A percentile compares a stretch with the other conserved stretches of the same genome.
phyloP scores from a whole-genome alignment of 148 eudicot genomes.

The Cornus suecica region DNA sequence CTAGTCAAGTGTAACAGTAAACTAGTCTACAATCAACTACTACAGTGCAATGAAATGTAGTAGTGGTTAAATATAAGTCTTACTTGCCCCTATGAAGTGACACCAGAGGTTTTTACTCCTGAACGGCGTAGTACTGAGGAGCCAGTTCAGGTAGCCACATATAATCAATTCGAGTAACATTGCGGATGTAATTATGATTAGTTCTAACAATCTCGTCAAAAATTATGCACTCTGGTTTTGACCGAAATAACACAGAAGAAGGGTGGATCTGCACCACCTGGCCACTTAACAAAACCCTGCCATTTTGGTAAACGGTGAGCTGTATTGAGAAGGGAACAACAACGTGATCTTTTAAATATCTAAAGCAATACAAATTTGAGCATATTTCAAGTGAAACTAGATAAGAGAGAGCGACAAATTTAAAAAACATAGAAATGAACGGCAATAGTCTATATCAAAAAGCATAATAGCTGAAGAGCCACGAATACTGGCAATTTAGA shows the following conservation, averaged over 20 bases:
- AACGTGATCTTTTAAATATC: not conserved
- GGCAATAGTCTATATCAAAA: not conserved
- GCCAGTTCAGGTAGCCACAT: slow-evolving; percentile 93
- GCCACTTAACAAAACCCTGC: slow-evolving; percentile 72
- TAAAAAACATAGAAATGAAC: not conserved
- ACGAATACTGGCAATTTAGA: not conserved
- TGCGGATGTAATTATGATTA: slow-evolving; percentile 65
- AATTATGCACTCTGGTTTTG: slow-evolving; percentile 79
- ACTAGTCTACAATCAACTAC: not conserved
- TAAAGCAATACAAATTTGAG: not conserved
- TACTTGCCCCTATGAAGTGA: not conserved
- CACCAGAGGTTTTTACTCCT: slow-evolving; percentile 18
- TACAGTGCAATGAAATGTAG: not conserved
- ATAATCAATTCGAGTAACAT: slow-evolving; percentile 70
- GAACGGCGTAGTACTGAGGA: slow-evolving; percentile 45
- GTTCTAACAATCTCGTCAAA: slow-evolving; percentile 71
- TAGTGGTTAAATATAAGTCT: not conserved
- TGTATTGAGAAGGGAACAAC: not conserved
- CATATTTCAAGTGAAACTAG: not conserved
- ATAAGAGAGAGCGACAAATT: not conserved
- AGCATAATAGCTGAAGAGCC: not conserved
- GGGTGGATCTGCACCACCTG: slow-evolving; percentile 87
- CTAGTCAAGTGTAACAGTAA: not conserved
- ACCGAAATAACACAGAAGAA: slow-evolving; percentile 64
- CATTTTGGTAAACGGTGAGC: slow-evolving; percentile 14